Base-by-base conservation (phyloP, 2,329 filamentous ascomycete species). In the Fusarium pseudograminearum region DNA sequence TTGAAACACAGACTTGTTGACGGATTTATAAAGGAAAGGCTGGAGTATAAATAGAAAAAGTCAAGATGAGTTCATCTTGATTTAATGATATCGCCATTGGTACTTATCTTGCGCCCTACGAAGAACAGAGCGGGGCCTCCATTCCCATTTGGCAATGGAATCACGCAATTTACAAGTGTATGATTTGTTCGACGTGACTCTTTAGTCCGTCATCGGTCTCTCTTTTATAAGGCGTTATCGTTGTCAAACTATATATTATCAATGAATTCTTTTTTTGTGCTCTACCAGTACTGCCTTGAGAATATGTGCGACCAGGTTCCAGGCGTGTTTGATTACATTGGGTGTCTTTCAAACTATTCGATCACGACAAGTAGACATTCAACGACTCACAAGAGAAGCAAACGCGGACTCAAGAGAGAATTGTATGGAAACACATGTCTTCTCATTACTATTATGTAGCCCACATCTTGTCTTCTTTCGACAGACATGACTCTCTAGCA, bases 401-500 rank as follows among this genome's bases (percentile, higher is more conserved):
- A 46, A 4, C n/a, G n/a, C 1, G 4, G 8, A 31, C 5, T 7
- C 15, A n/a, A 24, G 24, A 26, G 15, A 28, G 44, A 48, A 30
- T 26, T 57, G 33, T 30, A 52, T 41, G 44, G 55, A 60, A 60
- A 60, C 60, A 65, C 50, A 61, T 65, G 51, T 70, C 44, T 56
- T 74, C 46, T 68, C 65, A 74, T 74, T 74, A 74, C 65, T 55
- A 74, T 74, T 74, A 74, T 48, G 69, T 69, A 66, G 41, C 38
- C 66, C 61, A 64, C 67, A 68, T 70, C 55, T 60, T 28, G 48
- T 69, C 61, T 68, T 63, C 48, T 54, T 20, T 41, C 38, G 34
- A 50, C 38, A 56, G 58, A 57, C 63, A 70, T 59, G 30, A 20
- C 42, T 48, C 42, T 48, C 45, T 52, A 46, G 38, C 46, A 54